These are phyloP conservation scores for Lecanoromycetidae sp. DNA, from an alignment of 2,329 filamentous ascomycete species.

Conservation along the genomic window DNA sequence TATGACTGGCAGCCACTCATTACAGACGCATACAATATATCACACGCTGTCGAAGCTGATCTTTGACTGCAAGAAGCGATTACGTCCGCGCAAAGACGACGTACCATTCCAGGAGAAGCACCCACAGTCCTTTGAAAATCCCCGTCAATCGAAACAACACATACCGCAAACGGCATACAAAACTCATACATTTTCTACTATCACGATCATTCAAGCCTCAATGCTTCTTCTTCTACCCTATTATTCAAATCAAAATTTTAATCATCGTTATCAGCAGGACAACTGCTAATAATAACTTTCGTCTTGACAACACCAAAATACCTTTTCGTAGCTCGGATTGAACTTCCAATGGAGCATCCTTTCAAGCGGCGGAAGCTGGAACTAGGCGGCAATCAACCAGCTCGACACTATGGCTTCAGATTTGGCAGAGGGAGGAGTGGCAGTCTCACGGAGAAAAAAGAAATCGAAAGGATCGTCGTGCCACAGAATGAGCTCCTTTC, in stretches of 20 bases:
- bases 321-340: neutral
- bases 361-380: constrained; percentile 16
- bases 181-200: neutral
- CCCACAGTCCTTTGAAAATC: neutral
- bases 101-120: constrained; percentile 1
- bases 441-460: neutral
- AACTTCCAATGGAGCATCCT: constrained; percentile 16
- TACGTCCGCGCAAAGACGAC: constrained; percentile 17
- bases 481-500: constrained; percentile 7
- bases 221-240: constrained; percentile 1
- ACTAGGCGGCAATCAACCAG: constrained; percentile 1
- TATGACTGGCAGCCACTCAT: constrained; percentile 19
- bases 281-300: constrained; percentile 7
- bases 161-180: too few relatives aligned
- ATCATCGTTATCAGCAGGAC: constrained; percentile 1
- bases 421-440: constrained; percentile 3
- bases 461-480: constrained; percentile 2
- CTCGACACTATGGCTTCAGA: constrained; percentile 3
- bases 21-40: constrained; percentile 7
- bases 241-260: neutral
- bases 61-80: constrained; percentile 16
- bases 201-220: neutral
- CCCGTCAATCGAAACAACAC: too few relatives aligned
- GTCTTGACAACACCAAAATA: constrained; percentile 1
- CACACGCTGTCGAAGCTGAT: constrained; percentile 14